phyloP scores from a whole-genome alignment of 169 alveolate genomes.

The Cryptosporidium canis region DNA sequence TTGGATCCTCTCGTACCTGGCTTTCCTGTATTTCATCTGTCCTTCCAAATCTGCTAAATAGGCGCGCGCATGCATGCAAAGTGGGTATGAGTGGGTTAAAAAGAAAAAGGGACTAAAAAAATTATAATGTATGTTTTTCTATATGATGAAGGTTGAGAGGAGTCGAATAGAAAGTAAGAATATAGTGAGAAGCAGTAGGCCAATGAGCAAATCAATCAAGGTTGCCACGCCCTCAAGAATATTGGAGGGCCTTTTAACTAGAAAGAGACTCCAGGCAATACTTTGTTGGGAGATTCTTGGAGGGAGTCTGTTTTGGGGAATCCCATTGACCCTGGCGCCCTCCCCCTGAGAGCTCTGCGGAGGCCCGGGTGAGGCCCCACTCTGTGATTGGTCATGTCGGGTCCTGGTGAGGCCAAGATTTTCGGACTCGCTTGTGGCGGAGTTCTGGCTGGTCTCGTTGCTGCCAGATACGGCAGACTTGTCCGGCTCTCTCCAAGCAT shows the following conservation, averaged over 20 bases:
- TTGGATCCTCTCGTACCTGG: no score
- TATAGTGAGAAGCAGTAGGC: conserved; percentile 6
- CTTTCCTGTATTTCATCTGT: no score
- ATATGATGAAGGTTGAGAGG: background rate
- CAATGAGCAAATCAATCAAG: conserved; percentile 9
- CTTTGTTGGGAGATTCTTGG: conserved; percentile 38
- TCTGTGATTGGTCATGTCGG: background rate
- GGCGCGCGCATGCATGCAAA: no score
- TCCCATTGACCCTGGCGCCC: background rate
- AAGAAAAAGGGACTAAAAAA: background rate
- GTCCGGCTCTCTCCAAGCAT: background rate
- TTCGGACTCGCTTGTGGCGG: background rate
- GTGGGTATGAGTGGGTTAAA: no score
- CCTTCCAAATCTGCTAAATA: no score
- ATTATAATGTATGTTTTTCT: background rate
- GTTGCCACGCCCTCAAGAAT: conserved; percentile 17
- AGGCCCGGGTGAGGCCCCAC: background rate
- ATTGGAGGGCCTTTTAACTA: conserved; percentile 40
- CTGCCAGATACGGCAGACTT: background rate
- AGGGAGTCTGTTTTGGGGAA: conserved; percentile 46
- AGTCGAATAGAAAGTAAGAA: background rate
- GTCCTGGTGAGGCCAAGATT: background rate
- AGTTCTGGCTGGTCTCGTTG: background rate
- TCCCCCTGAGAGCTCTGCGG: background rate
- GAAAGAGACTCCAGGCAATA: conserved; percentile 47